phyloP scores from a whole-genome alignment of 805 yeast species.

The Candida tallmaniae region DNA sequence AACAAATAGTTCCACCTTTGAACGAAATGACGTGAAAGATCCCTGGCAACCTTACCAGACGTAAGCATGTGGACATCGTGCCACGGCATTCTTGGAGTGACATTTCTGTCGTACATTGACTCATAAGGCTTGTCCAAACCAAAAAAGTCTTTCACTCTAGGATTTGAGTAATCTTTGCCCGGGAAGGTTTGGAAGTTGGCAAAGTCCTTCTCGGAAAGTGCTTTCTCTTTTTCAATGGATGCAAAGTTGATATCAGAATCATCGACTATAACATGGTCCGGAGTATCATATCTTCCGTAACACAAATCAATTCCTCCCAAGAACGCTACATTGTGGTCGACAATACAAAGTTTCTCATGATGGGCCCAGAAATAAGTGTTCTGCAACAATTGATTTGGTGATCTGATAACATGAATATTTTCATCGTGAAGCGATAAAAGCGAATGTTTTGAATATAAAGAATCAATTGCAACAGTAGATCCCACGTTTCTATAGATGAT shows the following conservation, averaged over 20 bases:
- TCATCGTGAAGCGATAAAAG: conserved; percentile 73
- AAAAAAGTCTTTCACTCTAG: conserved; percentile 83
- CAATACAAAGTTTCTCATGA: conserved; percentile 85
- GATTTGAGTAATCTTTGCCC: conserved; percentile 96
- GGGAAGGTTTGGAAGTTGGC: conserved; percentile 69
- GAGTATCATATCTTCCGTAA: conserved; percentile 93
- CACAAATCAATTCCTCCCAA: conserved; percentile 96
- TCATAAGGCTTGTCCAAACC: conserved; percentile 82
- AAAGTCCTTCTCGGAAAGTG: conserved; percentile 35
- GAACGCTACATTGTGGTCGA: conserved; percentile 86
- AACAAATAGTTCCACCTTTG: conserved; percentile 95
- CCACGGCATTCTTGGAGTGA: conserved; percentile 97
- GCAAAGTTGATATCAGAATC: conserved; percentile 45
- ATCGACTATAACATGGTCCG: conserved; percentile 87
- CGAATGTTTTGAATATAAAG: conserved; percentile 91
- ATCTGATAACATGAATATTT: conserved; percentile 84
- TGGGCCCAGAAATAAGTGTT: conserved; percentile 98
- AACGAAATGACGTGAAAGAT: conserved; percentile 87
- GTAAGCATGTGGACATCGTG: conserved; percentile 97
- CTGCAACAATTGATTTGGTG: conserved; percentile 92
- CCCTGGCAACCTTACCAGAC: conserved; percentile 92
- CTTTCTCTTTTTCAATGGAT: conserved; percentile 24
- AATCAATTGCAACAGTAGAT: conserved; percentile 87
- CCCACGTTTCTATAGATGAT: conserved; percentile 94
- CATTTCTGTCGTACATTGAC: conserved; percentile 81